Base-by-base conservation (phyloP, 768 basidiomycete genomes). In the Suillus clintonianus region DNA sequence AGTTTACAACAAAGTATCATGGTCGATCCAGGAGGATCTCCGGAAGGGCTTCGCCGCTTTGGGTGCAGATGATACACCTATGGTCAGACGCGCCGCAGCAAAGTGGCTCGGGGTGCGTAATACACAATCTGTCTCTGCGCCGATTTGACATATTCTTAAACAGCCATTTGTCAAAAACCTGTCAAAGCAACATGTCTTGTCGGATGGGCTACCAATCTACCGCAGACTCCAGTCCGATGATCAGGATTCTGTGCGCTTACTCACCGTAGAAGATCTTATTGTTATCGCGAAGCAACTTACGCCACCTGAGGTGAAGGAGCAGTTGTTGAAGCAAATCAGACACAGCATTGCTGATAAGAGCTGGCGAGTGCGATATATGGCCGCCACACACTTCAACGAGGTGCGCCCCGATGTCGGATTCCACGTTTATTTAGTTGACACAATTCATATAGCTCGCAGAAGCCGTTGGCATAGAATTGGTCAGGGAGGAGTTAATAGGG, bases 361-460 rank as follows among this genome's bases (percentile, higher is more conserved):
- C 74, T 99, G 97, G 97, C 84, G 97, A 68, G 97, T 99, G 60
- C 84, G 97, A 74, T 99, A 98, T 77, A 98, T 99, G 96, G 95
- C 95, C 17, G 97, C 96, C 2, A 94, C 87, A 67, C 94, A 98
- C 76, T 99, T 99, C 78, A 97, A 99, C 68, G 91, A 95, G 84
- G 94, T 92, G 67, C 62, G 81, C 66, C 17, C 42, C 11, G 24
- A 41, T 39, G 24, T 17, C 27, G 27, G 1, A 39, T 34, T 45
- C 34, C 51, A 67, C 54, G 15, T 1, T 42, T 7, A 13, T 42
- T 10, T 43, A 13, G n/a, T 30, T 43, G 43, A 8, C 36, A 59
- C 32, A 37, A 1, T 61, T 54, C 4, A 53, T 7, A 30, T 64
- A 96, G 94, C 87, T 99, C 61, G 95, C 97, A 1, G 90, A 94